A percentile compares a stretch with the other conserved stretches of the same genome.
Conservation (phyloP, 1,139 yeast species). For the Lodderomyces parapsilosis region DNA sequence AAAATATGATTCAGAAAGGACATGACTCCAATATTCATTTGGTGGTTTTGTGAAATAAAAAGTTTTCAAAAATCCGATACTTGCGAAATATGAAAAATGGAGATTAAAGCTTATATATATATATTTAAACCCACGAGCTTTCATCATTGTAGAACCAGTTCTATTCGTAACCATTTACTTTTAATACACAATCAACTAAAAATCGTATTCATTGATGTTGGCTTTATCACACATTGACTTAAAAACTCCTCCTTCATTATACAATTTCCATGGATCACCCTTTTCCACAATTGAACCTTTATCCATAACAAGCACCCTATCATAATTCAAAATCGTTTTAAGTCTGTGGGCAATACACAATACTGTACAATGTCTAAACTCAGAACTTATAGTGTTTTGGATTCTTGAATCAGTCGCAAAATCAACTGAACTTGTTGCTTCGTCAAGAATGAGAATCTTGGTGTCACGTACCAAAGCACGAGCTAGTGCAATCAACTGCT, state of each 20-base stretch:
- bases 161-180: not conserved
- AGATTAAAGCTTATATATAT: no score
- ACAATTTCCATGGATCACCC: slow-evolving; percentile 48
- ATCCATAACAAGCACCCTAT: slow-evolving; percentile 37
- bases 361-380: slow-evolving; percentile 37
- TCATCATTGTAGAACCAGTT: no score
- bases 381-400: slow-evolving; percentile 33
- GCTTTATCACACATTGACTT: slow-evolving; percentile 62
- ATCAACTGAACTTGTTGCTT: slow-evolving; percentile 45
- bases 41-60: not conserved
- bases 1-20: not conserved
- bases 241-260: slow-evolving; percentile 24
- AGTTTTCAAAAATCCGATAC: not conserved
- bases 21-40: not conserved
- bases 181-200: slow-evolving; percentile 8
- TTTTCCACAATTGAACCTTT: slow-evolving; percentile 60
- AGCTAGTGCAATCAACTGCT: slow-evolving; percentile 42
- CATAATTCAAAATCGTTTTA: slow-evolving; percentile 38
- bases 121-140: no score
- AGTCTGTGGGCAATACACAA: slow-evolving; percentile 44
- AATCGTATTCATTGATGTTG: slow-evolving; percentile 35
- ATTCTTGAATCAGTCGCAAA: slow-evolving; percentile 43
- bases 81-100: not conserved
- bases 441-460: slow-evolving; percentile 39
- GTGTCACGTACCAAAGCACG: slow-evolving; percentile 40